These are phyloP conservation scores for Pseudonitzschia delicatissima DNA, from an alignment of 108 stramenopile species.

Conservation along the genomic window DNA sequence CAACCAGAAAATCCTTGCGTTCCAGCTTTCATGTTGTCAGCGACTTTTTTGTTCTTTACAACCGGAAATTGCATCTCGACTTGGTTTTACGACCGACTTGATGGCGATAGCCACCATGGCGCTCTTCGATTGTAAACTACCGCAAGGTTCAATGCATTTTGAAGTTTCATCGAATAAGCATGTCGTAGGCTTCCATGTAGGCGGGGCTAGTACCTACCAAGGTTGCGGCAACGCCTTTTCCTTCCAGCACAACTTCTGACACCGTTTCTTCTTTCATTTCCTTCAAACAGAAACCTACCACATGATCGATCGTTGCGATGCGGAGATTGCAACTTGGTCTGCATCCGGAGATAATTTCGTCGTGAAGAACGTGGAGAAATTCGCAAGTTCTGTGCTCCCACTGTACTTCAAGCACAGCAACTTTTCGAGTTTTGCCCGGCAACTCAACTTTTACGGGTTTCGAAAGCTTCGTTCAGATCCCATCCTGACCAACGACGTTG, in stretches of 20 bases:
- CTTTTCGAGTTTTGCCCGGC: slow-evolving; percentile 73
- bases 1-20: too few relatives aligned
- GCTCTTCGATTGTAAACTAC: neutral
- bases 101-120: neutral
- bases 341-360: slow-evolving; percentile 61
- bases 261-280: neutral
- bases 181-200: too few relatives aligned
- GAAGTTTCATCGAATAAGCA: too few relatives aligned
- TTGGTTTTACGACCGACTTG: too few relatives aligned
- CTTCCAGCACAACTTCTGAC: neutral
- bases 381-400: slow-evolving; percentile 57
- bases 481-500: slow-evolving; percentile 59
- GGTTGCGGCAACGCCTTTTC: neutral
- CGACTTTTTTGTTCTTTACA: too few relatives aligned
- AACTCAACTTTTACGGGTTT: slow-evolving; percentile 73
- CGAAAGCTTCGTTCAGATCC: slow-evolving; percentile 68
- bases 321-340: slow-evolving; percentile 61
- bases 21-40: too few relatives aligned
- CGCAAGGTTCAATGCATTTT: too few relatives aligned
- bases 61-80: too few relatives aligned
- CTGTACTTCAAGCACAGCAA: slow-evolving; percentile 78
- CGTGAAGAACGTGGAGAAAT: slow-evolving; percentile 68
- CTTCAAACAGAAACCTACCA: slow-evolving; percentile 59
- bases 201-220: too few relatives aligned
- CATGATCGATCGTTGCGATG: slow-evolving; percentile 69